phyloP scores from a whole-genome alignment of 768 basidiomycete species.

The Ramaria sp. region DNA sequence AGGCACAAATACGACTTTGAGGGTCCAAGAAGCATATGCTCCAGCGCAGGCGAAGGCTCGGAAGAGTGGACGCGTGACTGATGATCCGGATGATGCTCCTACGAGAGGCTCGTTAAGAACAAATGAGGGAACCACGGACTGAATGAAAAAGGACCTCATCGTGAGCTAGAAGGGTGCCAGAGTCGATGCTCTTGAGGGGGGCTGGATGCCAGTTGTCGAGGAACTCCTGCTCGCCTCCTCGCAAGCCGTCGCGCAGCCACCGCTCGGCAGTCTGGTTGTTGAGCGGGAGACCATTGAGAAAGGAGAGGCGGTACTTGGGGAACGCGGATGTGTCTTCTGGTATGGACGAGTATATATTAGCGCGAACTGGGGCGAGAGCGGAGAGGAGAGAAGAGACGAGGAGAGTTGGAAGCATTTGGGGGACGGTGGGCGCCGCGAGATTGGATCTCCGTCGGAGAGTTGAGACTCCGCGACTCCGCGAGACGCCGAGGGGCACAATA shows the following conservation, averaged over 20 bases:
- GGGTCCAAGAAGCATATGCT: conserved; percentile 66
- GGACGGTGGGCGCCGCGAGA: conserved; percentile 10
- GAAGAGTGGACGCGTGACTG: neutral
- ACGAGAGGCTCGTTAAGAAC: neutral
- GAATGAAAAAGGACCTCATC: too few relatives aligned
- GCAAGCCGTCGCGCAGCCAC: conserved; percentile 65
- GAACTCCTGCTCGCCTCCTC: conserved; percentile 69
- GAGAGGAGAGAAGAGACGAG: conserved; percentile 14
- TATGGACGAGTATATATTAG: conserved; percentile 47
- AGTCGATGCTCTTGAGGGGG: neutral
- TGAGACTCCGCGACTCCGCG: neutral
- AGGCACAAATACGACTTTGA: conserved; percentile 66
- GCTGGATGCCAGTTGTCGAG: conserved; percentile 34
- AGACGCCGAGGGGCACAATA: too few relatives aligned
- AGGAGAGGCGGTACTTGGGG: conserved; percentile 72
- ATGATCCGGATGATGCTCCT: conserved; percentile 5
- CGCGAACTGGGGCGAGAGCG: conserved; percentile 9
- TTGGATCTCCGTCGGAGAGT: neutral
- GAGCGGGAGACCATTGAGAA: conserved; percentile 70
- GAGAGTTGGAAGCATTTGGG: conserved; percentile 6
- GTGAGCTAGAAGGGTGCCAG: neutral
- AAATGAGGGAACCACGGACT: neutral
- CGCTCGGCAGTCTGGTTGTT: conserved; percentile 58
- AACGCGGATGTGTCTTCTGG: conserved; percentile 75
- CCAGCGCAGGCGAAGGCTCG: conserved; percentile 28